phyloP scores from a whole-genome alignment of 352 stramenopile genomes.

The Pilasporangium apinafurcum region DNA sequence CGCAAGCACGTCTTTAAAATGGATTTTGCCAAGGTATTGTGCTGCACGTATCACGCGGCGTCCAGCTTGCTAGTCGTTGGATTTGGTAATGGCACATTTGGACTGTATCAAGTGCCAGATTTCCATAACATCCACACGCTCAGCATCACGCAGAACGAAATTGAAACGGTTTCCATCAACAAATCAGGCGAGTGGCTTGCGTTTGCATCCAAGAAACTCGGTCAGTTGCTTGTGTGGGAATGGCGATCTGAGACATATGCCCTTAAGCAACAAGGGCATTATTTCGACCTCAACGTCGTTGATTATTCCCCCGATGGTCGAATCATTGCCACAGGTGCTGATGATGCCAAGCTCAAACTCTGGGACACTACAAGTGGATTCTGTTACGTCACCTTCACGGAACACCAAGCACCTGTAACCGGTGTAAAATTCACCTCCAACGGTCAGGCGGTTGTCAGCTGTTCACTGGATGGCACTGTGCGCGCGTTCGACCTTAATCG shows the following conservation, averaged over 20 bases:
- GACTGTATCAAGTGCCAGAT: conserved; percentile 95
- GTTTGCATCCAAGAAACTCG: conserved; percentile 95
- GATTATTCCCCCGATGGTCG: conserved; percentile 97
- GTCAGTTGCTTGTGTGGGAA: conserved; percentile 99
- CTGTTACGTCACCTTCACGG: conserved; percentile 98
- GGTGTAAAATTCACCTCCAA: conserved; percentile 93
- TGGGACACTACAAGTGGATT: conserved; percentile 98
- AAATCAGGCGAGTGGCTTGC: conserved; percentile 96
- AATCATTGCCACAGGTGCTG: conserved; percentile 95
- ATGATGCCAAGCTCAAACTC: conserved; percentile 98
- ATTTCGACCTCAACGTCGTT: conserved; percentile 96
- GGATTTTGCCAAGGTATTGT: conserved; percentile 86
- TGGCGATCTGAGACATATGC: conserved; percentile 99
- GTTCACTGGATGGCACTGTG: conserved; percentile 98
- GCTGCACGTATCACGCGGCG: conserved; percentile 85
- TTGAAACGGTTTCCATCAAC: conserved; percentile 94
- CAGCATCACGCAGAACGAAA: conserved; percentile 85
- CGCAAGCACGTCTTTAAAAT: conserved; percentile 88
- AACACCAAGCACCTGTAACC: conserved; percentile 96
- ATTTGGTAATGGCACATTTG: conserved; percentile 97
- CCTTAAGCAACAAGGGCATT: conserved; percentile 99
- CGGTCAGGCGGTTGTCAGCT: conserved; percentile 91
- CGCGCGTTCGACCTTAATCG: conserved; percentile 97
- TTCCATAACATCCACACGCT: conserved; percentile 97
- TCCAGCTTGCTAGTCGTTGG: conserved; percentile 91